Percentiles rank a stretch among this genome's conserved stretches.
Evolutionary conservation across 345 rosid species (phyloP).

Genomic region (Erodium maritimum): DNA sequence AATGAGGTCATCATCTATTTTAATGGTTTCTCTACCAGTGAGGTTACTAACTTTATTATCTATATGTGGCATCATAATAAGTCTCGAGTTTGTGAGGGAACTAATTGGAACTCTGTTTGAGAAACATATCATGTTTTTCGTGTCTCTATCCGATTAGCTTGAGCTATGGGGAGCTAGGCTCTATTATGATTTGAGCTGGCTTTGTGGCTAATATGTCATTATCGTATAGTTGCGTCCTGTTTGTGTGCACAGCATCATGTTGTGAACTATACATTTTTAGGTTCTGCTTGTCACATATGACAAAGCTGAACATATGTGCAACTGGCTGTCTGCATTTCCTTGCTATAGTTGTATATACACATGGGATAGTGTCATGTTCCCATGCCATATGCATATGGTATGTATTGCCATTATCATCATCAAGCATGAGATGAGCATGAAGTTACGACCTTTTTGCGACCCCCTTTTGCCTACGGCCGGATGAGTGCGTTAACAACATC

Average conservation of each 20-base stretch:
- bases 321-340: not conserved
- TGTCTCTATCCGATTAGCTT: not conserved
- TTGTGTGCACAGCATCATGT: not conserved
- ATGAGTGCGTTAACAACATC: no score
- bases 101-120: not conserved
- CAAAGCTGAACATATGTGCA: not conserved
- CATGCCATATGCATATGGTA: no score
- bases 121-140: constrained; percentile 2
- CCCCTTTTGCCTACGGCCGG: no score
- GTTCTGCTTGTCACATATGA: not conserved
- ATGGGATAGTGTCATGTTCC: not conserved
- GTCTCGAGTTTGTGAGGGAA: not conserved
- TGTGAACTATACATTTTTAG: not conserved
- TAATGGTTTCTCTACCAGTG: constrained; percentile 4
- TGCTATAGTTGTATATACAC: not conserved
- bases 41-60: constrained; percentile 12
- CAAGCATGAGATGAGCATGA: no score
- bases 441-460: no score
- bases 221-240: not conserved
- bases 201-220: no score
- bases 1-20: constrained; percentile 13
- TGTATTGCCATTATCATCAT: no score
- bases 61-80: constrained; percentile 10
- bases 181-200: not conserved
- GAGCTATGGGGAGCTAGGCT: not conserved